Evolutionary conservation across 2,329 filamentous ascomycete species (phyloP), one percentile per base, ranked within the genome.

Genomic region (Phoma sp.): DNA sequence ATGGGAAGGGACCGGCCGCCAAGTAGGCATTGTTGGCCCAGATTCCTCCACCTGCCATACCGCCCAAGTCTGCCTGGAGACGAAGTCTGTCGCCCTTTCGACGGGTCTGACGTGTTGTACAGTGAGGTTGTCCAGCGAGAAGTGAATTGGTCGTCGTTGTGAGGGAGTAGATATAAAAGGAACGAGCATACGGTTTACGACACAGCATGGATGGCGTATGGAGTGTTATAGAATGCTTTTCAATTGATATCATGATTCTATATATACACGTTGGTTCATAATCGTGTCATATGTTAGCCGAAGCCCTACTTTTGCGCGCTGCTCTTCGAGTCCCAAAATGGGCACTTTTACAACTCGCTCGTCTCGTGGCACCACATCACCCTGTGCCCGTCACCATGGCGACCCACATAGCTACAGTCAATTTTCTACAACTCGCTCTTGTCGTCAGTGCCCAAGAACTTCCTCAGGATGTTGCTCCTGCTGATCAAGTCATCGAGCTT

Each of bases 401-500:
- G 17, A 50, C 36, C 29, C 32, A 49, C 17, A 7, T 21, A 26
- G 9, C 7, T 39, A 37, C 32, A 53, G 39, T 17, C 29, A 33
- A 25, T 15, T 15, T 15, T 63, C 80, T 85, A 91, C 78, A 92
- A 80, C 81, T 92, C 86, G 69, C 89, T 88, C 83, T 92, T 92
- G 62, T 77, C 76, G 58, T 79, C 72, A 70, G 81, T 80, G 65
- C 84, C 83, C 60, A 82, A 76, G 75, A 97, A 98, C 76, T 85
- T 88, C 73, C 84, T 85, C 55, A 98, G 82, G 63, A 98, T 91
- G 80, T 98, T 98, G 76, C 87, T 89, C 80, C 96, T 91, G 77
- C 83, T 87, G 55, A 87, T 87, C 62, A 98, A 78, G 78, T 98
- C 93, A 72, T 98, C 93, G 36, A 92, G 76, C 88, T 98, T 98